Evolutionary conservation across 306 rosid genomes (phyloP), one percentile per base, ranked within the genome.

Genomic region (Sindora glabra): DNA sequence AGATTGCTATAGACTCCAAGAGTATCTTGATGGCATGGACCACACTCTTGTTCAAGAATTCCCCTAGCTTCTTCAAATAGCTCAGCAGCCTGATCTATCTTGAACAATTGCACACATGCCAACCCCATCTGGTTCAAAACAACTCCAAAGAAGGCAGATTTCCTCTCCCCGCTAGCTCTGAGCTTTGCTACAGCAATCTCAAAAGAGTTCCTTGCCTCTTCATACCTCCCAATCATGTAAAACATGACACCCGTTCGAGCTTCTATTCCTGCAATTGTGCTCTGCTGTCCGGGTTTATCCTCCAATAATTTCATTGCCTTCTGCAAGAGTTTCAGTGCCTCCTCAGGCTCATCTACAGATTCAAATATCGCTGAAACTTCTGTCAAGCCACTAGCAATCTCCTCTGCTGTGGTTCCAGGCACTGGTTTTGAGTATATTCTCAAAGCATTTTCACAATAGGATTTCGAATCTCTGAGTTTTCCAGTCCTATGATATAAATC

Each of bases 91-190:
- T 94, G 97, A 24, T 94, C 99, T 32, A 94, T 94, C 90, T 94
- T 89, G 85, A 94, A 94, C 68, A 94, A 67, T 55, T 89, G 97
- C 33, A 94, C 99, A 64, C 90, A 94, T 2, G 99, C 94, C 76
- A 94, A 82, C 17, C 99, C 99, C 99, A 94, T 89, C 77, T 94
- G 99, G 74, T 94, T 94, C 80, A 94, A 81, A 24, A 89, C 95
- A 73, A 94, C 95, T 3, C 99, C 99, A 69, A 94, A 94, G 79
- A 94, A 94, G 8, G 99, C 94, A 5, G 97, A 89, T 70, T 94
- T 89, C 69, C 95, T 89, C 80, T 94, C 99, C 59, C 99, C 99
- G 10, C 95, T 82, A 21, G 89, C 78, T 66, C 99, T 82, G 38
- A 94, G 90, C 74, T 94, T 94, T 24, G 74, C 74, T 51, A 94